Evolutionary conservation across 1,284 basidiomycete genomes (phyloP), one percentile per base, ranked within the genome.

Genomic region (Apiotrichum veenhuisii): DNA sequence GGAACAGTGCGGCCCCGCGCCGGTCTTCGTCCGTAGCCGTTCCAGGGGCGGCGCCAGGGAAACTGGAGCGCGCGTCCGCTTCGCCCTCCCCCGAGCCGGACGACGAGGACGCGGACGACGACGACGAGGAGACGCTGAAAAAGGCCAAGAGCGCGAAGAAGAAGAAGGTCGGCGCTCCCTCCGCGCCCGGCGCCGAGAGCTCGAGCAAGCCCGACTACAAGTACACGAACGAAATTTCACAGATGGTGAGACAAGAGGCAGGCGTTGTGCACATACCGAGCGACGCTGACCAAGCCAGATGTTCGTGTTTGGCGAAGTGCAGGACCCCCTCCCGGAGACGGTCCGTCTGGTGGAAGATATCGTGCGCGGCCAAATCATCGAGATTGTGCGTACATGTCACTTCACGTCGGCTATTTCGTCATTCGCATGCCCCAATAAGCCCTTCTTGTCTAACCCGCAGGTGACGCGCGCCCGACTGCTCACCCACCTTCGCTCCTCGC

Each of bases 221-320:
- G 65, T 88, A 90, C 75, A 81, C 83, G 9, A 84, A 84, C 61
- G 89, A 92, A 73, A 91, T 92, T 30, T 84, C 88, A 2, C 89
- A 89, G 72, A 90, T 89, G 88, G 85, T 85, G 46, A 54, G 73
- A 68, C 10, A 3, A 62, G 40, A 14, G 30, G 40, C 12, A 12
- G 30, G 30, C 5, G 30, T 12, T 30, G 30, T 30, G 30, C 7
- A 7, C 30, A 30, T 30, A n/a, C n/a, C n/a, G n/a, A 30, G 12
- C 30, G 30, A 12, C 1, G 36, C 20, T 41, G 12, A 44, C 14
- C 27, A 26, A 14, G 1, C 1, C 50, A 93, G 91, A 92, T 96
- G 87, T 97, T 95, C 70, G 94, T 98, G 44, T 96, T 96, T 74
- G 93, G 91, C 5, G 92, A 95, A 75, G 88, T 96, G 0, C 89